phyloP scores from a whole-genome alignment of 2,329 filamentous ascomycete genomes.

The Ascochyta fabae region DNA sequence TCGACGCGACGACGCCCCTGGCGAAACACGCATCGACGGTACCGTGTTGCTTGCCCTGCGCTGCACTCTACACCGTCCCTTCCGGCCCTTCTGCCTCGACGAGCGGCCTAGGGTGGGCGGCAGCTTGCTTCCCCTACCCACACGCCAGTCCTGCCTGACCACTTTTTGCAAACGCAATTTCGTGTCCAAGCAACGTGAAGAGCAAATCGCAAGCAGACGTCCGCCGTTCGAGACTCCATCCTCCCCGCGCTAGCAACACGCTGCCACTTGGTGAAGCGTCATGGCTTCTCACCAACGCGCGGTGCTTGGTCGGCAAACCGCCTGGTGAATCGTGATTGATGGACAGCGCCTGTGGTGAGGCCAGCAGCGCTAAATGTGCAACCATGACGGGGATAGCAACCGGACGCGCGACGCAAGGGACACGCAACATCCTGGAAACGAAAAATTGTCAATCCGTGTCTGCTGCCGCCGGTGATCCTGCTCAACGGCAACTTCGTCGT shows the following conservation, averaged over 20 bases:
- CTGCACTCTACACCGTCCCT: conserved; percentile 20
- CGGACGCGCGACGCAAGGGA: conserved; percentile 35
- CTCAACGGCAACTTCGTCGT: conserved; percentile 21
- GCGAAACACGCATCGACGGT: conserved; percentile 42
- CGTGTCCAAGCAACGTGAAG: conserved; percentile 20
- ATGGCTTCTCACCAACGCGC: conserved; percentile 41
- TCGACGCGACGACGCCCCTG: conserved; percentile 43
- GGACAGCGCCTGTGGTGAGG: conserved; percentile 25
- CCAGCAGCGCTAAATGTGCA: conserved; percentile 41
- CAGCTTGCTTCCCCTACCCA: conserved; percentile 24
- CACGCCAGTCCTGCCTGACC: conserved; percentile 13
- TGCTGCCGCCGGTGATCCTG: conserved; percentile 34
- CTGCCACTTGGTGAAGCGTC: conserved; percentile 10
- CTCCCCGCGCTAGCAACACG: conserved; percentile 21
- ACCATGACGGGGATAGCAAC: conserved; percentile 36
- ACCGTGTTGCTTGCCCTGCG: conserved; percentile 16
- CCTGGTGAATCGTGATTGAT: conserved; percentile 11
- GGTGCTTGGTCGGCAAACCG: conserved; percentile 26
- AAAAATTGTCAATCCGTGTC: conserved; percentile 28
- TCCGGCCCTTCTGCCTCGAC: conserved; percentile 11
- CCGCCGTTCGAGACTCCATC: conserved; percentile 27
- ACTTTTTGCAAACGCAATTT: conserved; percentile 23
- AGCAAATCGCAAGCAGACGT: conserved; percentile 11
- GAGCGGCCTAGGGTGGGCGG: conserved; percentile 6
- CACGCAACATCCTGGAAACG: conserved; percentile 30